phyloP scores from a whole-genome alignment of 352 stramenopile genomes.

The Globisporangium nunn region DNA sequence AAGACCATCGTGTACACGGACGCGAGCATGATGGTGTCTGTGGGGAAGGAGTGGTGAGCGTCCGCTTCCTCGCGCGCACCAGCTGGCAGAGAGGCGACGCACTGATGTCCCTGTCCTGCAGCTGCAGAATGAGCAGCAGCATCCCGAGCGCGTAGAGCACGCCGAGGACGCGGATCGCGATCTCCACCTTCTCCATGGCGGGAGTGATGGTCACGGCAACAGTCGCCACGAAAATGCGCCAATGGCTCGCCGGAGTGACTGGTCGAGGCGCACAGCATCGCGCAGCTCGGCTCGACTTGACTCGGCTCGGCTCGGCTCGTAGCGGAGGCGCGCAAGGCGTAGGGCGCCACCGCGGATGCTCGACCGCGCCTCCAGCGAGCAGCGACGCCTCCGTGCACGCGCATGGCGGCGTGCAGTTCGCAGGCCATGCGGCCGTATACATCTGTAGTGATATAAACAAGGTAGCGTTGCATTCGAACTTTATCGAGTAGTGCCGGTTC shows the following conservation, averaged over 20 bases:
- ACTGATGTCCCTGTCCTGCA: slow-evolving; percentile 58
- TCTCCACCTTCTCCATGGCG: slow-evolving; percentile 60
- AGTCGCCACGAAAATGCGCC: not conserved
- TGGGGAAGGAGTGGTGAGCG: not conserved
- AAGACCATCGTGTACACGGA: slow-evolving; percentile 80
- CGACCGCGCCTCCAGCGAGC: no score
- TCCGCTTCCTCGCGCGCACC: no score
- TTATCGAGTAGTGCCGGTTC: not conserved
- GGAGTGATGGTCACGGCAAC: not conserved
- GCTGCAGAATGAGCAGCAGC: slow-evolving; percentile 37
- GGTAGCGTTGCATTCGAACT: not conserved
- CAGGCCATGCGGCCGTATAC: not conserved
- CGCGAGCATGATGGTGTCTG: slow-evolving; percentile 70
- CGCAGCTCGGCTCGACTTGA: no score
- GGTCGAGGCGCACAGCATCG: no score
- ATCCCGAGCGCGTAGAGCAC: slow-evolving; percentile 48
- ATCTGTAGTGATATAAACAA: not conserved
- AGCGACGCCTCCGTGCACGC: not conserved
- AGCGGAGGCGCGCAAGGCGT: no score
- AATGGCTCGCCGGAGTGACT: not conserved
- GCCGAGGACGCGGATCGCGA: slow-evolving; percentile 54
- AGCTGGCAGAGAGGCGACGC: not conserved
- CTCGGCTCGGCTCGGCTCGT: no score
- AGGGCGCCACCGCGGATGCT: no score
- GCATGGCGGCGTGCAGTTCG: not conserved